A percentile compares a stretch with the other conserved stretches of the same genome.
These are phyloP conservation scores for Xylariomycetidae sp. DNA, from an alignment of 2,329 filamentous ascomycete species.

Conservation along the genomic window DNA sequence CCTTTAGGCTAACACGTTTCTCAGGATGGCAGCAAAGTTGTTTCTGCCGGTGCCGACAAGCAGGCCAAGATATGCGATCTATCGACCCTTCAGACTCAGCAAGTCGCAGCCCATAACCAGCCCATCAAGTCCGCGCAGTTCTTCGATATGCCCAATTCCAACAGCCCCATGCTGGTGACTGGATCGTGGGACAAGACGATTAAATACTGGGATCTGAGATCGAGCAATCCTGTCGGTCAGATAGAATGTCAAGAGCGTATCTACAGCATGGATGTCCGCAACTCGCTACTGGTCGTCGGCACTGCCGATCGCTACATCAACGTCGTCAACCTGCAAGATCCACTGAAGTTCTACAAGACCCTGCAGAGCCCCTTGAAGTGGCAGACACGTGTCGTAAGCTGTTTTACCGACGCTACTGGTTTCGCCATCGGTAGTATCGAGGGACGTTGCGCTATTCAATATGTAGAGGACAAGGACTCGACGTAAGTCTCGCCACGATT, in stretches of 20 bases:
- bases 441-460: slow-evolving; percentile 95
- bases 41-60: slow-evolving; percentile 87
- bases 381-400: slow-evolving; percentile 94
- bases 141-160: slow-evolving; percentile 60
- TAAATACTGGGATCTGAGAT: slow-evolving; percentile 82
- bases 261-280: slow-evolving; percentile 88
- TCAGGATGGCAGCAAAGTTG: slow-evolving; percentile 88
- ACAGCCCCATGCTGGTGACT: slow-evolving; percentile 80
- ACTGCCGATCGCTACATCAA: slow-evolving; percentile 97
- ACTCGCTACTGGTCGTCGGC: slow-evolving; percentile 83
- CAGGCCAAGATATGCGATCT: slow-evolving; percentile 85
- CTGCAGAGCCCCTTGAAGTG: slow-evolving; percentile 95
- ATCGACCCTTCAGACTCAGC: slow-evolving; percentile 57
- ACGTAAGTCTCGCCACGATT: slow-evolving; percentile 42
- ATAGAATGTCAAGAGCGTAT: slow-evolving; percentile 70
- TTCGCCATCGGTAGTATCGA: slow-evolving; percentile 97
- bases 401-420: slow-evolving; percentile 85
- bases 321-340: slow-evolving; percentile 84
- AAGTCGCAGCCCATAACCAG: slow-evolving; percentile 80
- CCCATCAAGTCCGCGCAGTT: slow-evolving; percentile 76
- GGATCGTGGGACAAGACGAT: slow-evolving; percentile 89
- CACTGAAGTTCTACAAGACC: slow-evolving; percentile 90
- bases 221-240: slow-evolving; percentile 58
- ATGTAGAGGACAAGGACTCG: slow-evolving; percentile 92
- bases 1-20: too few relatives aligned